phyloP scores from a whole-genome alignment of 1,284 basidiomycete species.

The Tylopilus sp. region DNA sequence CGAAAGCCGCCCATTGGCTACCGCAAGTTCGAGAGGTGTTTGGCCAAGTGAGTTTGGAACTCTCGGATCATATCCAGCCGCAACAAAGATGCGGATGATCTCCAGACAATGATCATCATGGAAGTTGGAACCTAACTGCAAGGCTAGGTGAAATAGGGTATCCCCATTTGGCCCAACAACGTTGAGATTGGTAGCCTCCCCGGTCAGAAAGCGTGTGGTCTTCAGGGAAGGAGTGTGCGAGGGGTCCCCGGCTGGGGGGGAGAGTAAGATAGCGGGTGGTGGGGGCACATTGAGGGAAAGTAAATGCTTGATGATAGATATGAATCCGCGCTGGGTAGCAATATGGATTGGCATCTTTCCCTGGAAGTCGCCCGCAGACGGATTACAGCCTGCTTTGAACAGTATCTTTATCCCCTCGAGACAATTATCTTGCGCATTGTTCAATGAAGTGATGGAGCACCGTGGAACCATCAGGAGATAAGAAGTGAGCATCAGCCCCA shows the following conservation, averaged over 20 bases:
- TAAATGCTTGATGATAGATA: background rate
- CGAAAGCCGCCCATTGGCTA: background rate
- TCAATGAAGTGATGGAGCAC: slow-evolving; percentile 4
- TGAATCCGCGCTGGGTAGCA: background rate
- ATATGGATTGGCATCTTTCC: slow-evolving; percentile 7
- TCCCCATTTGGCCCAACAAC: slow-evolving; percentile 5
- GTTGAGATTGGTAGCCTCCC: slow-evolving; percentile 3
- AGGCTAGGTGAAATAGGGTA: slow-evolving; percentile 11
- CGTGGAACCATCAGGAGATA: slow-evolving; percentile 4
- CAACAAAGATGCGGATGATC: background rate
- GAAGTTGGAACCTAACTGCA: background rate
- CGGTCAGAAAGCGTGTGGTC: background rate
- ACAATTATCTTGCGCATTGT: background rate
- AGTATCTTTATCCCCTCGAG: background rate
- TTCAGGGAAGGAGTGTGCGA: background rate
- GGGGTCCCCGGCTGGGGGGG: background rate
- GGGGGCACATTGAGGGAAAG: background rate
- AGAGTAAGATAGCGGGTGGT: slow-evolving; percentile 14
- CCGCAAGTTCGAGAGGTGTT: background rate
- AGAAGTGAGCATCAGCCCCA: background rate
- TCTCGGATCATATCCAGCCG: background rate
- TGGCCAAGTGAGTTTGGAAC: background rate
- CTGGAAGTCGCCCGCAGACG: slow-evolving; percentile 1
- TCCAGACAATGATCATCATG: background rate
- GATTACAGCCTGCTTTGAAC: slow-evolving; percentile 16